phyloP scores from a whole-genome alignment of 2,329 filamentous ascomycete genomes.

The Neopestalotiopsis sp. region DNA sequence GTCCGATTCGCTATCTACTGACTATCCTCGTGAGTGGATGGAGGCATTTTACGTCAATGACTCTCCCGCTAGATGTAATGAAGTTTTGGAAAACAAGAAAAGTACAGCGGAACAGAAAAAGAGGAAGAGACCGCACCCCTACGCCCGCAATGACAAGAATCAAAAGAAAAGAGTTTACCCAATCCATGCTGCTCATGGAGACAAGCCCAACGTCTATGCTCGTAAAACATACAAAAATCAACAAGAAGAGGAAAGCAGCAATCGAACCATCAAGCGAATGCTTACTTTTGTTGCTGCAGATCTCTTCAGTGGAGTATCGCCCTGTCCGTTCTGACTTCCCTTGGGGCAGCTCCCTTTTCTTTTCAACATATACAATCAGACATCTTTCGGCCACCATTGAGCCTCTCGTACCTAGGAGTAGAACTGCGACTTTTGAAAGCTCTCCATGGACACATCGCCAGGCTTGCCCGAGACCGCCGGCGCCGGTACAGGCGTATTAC shows the following conservation, averaged over 20 bases:
- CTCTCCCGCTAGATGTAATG: neutral
- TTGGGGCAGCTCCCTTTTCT: too few species aligned
- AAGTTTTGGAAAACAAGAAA: neutral
- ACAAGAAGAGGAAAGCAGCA: too few species aligned
- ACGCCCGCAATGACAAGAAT: too few species aligned
- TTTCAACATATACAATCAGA: neutral
- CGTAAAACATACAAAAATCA: too few species aligned
- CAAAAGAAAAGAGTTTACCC: too few species aligned
- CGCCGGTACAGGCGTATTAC: constrained; percentile 37
- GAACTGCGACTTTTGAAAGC: constrained; percentile 65
- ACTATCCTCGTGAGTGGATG: neutral
- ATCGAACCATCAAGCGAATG: too few species aligned
- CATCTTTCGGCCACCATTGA: neutral
- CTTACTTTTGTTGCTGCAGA: too few species aligned
- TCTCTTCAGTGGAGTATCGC: too few species aligned
- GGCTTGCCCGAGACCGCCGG: constrained; percentile 50
- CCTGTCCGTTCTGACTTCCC: too few species aligned
- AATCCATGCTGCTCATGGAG: too few species aligned
- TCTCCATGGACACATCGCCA: constrained; percentile 58
- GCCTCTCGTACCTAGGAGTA: constrained; percentile 44
- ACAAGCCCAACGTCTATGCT: too few species aligned
- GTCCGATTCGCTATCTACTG: neutral
- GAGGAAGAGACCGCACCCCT: too few species aligned
- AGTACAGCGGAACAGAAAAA: neutral
- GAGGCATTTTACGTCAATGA: neutral